A percentile compares a stretch with the other conserved stretches of the same genome.
These are phyloP conservation scores for Abortiporus biennis DNA, from an alignment of 1,284 basidiomycete species.

Conservation along the genomic window DNA sequence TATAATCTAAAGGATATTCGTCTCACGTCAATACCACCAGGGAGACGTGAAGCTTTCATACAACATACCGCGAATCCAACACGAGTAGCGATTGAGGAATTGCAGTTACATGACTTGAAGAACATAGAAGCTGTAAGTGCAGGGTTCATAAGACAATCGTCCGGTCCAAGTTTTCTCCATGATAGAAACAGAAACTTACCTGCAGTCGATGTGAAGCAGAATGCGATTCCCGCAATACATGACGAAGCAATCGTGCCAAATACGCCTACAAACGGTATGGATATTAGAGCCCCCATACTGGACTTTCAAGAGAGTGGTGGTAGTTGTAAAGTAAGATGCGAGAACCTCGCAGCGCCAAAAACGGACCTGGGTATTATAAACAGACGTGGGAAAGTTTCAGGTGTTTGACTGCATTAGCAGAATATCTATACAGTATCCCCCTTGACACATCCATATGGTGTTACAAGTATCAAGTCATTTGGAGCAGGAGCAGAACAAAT, in stretches of 20 bases:
- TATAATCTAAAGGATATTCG: constrained; percentile 63
- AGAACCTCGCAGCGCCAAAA: too few relatives aligned
- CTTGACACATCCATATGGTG: too few relatives aligned
- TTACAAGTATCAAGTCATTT: too few relatives aligned
- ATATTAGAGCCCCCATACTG: constrained; percentile 78
- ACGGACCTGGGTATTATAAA: too few relatives aligned
- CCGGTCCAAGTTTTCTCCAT: constrained; percentile 5
- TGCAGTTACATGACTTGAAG: constrained; percentile 98
- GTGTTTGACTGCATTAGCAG: too few relatives aligned
- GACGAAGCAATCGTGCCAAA: constrained; percentile 75
- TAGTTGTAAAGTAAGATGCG: constrained; percentile 2
- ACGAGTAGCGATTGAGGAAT: constrained; percentile 96
- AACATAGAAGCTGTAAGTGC: constrained; percentile 79
- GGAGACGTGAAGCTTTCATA: neutral
- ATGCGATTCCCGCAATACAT: constrained; percentile 75
- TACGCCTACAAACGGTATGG: constrained; percentile 81
- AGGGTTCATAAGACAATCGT: neutral
- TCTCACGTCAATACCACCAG: neutral
- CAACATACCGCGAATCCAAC: constrained; percentile 88
- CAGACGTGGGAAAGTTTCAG: too few relatives aligned
- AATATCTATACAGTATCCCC: too few relatives aligned
- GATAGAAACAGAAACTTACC: constrained; percentile 34
- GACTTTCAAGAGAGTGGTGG: constrained; percentile 12
- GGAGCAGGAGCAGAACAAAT: too few relatives aligned
- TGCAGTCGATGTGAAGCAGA: constrained; percentile 80